Evolutionary conservation across 208 protist species (phyloP).

Genomic region (Acanthamoeba rhysodes): DNA sequence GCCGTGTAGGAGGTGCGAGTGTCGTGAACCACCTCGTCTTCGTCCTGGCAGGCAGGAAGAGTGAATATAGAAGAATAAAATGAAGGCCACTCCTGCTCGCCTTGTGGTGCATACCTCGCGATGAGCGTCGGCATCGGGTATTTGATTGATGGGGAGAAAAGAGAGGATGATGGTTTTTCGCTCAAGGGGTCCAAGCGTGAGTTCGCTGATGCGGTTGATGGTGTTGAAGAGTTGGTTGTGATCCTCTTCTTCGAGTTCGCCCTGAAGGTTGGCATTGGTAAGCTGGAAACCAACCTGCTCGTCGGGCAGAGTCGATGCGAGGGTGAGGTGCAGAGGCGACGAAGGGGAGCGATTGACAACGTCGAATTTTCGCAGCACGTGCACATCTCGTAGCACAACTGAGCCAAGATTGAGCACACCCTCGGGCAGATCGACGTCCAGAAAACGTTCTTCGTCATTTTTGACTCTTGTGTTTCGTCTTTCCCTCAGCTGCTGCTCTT

Average conservation of each 20-base stretch:
- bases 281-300: constrained; percentile 85
- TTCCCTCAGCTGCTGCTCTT: background rate
- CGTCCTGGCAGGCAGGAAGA: background rate
- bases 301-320: constrained; percentile 78
- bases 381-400: constrained; percentile 48
- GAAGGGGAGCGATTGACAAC: constrained; percentile 29
- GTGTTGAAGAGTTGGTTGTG: constrained; percentile 87
- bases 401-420: constrained; percentile 39
- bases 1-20: constrained; percentile 84
- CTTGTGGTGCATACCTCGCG: constrained; percentile 6
- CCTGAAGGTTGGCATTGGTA: constrained; percentile 84
- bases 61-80: background rate
- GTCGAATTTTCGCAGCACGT: constrained; percentile 65
- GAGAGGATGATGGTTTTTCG: constrained; percentile 80
- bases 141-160: constrained; percentile 69
- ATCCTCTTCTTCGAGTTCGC: constrained; percentile 81
- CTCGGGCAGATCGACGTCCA: constrained; percentile 48
- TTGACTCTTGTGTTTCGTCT: background rate
- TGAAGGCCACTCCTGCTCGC: background rate
- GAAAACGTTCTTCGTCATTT: background rate
- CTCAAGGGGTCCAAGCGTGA: constrained; percentile 75
- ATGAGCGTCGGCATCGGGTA: background rate
- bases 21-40: background rate
- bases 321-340: constrained; percentile 58
- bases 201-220: constrained; percentile 79